phyloP scores from a whole-genome alignment of 257 asterid species.

The Ophiorrhiza pumila region DNA sequence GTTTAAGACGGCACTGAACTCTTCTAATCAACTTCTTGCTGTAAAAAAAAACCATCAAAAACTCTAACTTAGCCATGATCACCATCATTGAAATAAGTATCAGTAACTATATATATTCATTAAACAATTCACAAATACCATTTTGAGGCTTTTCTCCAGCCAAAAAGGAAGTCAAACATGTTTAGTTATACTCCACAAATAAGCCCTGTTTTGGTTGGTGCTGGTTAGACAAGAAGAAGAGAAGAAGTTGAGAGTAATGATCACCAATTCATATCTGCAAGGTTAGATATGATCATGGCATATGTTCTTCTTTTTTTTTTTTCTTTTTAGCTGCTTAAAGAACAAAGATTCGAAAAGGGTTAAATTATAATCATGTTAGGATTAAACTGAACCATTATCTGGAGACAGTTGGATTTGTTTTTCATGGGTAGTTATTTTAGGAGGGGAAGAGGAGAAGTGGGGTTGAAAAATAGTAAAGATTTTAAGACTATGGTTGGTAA shows the following conservation, averaged over 20 bases:
- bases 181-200: neutral
- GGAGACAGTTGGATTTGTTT: slow-evolving; percentile 6
- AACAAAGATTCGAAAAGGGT: neutral
- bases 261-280: slow-evolving; percentile 10
- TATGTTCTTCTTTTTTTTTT: neutral
- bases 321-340: slow-evolving; percentile 13
- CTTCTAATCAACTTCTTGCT: slow-evolving; percentile 62
- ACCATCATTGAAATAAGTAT: neutral
- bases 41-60: slow-evolving; percentile 16
- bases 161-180: slow-evolving; percentile 61
- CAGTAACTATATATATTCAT: neutral
- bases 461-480: neutral
- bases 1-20: slow-evolving; percentile 58
- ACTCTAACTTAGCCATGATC: neutral
- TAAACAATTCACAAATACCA: slow-evolving; percentile 35
- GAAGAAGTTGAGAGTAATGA: neutral
- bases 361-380: neutral
- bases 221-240: slow-evolving; percentile 3
- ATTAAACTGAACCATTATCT: slow-evolving; percentile 19
- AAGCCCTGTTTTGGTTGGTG: slow-evolving; percentile 5
- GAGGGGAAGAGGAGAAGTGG: slow-evolving; percentile 19
- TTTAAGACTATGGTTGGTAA: slow-evolving; percentile 4
- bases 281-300: slow-evolving; percentile 9
- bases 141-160: slow-evolving; percentile 91
- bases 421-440: slow-evolving; percentile 30